phyloP scores from a whole-genome alignment of 2,329 filamentous ascomycete species.

The Xylariaceae sp. region DNA sequence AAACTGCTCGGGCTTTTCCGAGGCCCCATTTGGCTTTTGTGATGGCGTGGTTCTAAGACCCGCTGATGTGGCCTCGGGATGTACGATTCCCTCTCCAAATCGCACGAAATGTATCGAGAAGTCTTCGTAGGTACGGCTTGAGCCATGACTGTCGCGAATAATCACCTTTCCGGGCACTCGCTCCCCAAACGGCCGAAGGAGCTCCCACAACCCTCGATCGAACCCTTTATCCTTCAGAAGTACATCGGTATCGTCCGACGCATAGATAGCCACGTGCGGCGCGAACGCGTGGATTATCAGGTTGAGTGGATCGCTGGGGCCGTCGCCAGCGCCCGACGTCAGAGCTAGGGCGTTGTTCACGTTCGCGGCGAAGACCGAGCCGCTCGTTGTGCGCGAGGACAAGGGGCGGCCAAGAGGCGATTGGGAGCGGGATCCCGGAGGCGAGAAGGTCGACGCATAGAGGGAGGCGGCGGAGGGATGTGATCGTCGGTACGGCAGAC shows the following conservation, averaged over 20 bases:
- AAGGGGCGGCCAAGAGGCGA: slow-evolving; percentile 57
- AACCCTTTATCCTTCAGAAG: slow-evolving; percentile 80
- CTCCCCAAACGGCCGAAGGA: slow-evolving; percentile 88
- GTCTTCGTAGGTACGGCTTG: slow-evolving; percentile 77
- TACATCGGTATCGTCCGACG: slow-evolving; percentile 79
- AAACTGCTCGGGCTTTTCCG: slow-evolving; percentile 15
- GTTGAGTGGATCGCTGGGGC: slow-evolving; percentile 47
- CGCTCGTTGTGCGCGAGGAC: slow-evolving; percentile 47
- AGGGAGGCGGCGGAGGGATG: slow-evolving; percentile 54
- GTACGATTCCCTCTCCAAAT: slow-evolving; percentile 53
- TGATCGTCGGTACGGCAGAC: slow-evolving; percentile 44
- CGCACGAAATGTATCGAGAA: slow-evolving; percentile 81
- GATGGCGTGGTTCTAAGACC: slow-evolving; percentile 22
- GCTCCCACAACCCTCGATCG: slow-evolving; percentile 69
- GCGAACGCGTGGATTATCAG: slow-evolving; percentile 80
- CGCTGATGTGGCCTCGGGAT: slow-evolving; percentile 34
- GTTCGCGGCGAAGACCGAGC: slow-evolving; percentile 49
- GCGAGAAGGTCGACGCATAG: slow-evolving; percentile 60
- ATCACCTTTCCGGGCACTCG: slow-evolving; percentile 79
- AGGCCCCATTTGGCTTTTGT: slow-evolving; percentile 21
- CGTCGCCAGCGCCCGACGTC: slow-evolving; percentile 34
- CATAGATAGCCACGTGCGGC: slow-evolving; percentile 78
- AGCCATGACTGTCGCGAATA: slow-evolving; percentile 81
- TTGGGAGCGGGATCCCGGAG: slow-evolving; percentile 58
- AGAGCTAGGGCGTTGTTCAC: slow-evolving; percentile 35